These are phyloP conservation scores for Aspergillus pseudoterreus DNA, from an alignment of 2,329 filamentous ascomycete species.

Conservation along the genomic window DNA sequence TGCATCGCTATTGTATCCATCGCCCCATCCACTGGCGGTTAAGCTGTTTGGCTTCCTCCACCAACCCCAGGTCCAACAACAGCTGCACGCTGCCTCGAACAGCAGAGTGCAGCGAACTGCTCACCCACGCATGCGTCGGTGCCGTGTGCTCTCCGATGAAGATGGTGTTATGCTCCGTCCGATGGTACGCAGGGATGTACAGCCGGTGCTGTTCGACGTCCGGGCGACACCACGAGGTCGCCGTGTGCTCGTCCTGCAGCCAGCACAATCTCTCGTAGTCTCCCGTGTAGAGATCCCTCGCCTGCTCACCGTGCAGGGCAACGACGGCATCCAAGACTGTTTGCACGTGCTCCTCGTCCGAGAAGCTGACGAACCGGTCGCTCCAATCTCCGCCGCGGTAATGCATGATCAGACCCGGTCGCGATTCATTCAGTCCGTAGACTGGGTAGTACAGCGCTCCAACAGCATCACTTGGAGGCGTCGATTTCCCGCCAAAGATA, in stretches of 20 bases:
- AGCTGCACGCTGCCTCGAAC: constrained; percentile 29
- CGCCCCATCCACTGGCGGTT: constrained; percentile 65
- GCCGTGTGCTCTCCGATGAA: constrained; percentile 36
- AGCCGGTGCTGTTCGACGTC: constrained; percentile 30
- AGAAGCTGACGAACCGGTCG: constrained; percentile 29
- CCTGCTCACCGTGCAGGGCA: constrained; percentile 24
- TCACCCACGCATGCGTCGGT: constrained; percentile 34
- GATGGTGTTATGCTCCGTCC: constrained; percentile 32
- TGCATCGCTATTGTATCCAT: constrained; percentile 47
- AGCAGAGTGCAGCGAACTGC: constrained; percentile 27
- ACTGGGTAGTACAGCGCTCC: constrained; percentile 31
- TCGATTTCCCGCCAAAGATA: constrained; percentile 29
- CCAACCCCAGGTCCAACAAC: constrained; percentile 55
- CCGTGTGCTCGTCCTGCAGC: constrained; percentile 27
- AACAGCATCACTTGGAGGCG: constrained; percentile 20
- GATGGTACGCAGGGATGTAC: constrained; percentile 32
- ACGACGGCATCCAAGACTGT: constrained; percentile 27
- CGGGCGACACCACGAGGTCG: constrained; percentile 28
- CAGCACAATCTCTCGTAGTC: constrained; percentile 33
- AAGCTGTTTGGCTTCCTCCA: constrained; percentile 65
- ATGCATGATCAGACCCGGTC: constrained; percentile 30
- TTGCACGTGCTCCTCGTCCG: constrained; percentile 24
- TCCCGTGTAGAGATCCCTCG: constrained; percentile 27
- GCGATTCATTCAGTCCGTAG: constrained; percentile 29
- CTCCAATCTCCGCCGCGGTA: constrained; percentile 31